Conservation (phyloP, 2,329 filamentous ascomycete genomes). For the Hypoxylon rubiginosum region DNA sequence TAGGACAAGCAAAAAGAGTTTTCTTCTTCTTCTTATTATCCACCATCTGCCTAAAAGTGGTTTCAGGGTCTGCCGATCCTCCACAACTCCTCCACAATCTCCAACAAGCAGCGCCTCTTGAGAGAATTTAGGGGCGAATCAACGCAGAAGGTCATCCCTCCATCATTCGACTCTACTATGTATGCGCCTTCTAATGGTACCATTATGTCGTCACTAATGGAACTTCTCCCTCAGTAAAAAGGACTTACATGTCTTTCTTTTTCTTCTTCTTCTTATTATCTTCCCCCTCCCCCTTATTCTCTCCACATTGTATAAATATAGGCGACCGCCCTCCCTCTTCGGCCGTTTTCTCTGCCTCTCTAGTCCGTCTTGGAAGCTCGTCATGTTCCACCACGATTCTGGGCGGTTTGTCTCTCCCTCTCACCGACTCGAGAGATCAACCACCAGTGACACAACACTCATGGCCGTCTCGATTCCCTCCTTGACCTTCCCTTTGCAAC, state of each 20-base stretch:
- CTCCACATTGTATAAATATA: constrained; percentile 32
- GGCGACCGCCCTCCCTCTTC: constrained; percentile 21
- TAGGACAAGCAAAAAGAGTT: constrained; percentile 16
- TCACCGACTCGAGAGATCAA: constrained; percentile 25
- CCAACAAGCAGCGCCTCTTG: constrained; percentile 35
- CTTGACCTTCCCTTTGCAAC: constrained; percentile 30
- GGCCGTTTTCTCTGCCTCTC: constrained; percentile 30
- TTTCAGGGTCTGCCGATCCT: constrained; percentile 38
- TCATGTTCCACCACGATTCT: constrained; percentile 18
- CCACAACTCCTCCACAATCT: constrained; percentile 3
- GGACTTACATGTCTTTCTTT: background rate
- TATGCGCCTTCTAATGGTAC: constrained; percentile 36
- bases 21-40: constrained; percentile 5
- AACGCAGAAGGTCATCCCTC: constrained; percentile 30
- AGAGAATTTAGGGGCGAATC: constrained; percentile 36
- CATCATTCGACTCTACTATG: constrained; percentile 39
- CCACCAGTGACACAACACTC: background rate
- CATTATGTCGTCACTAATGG: constrained; percentile 41
- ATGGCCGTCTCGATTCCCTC: background rate
- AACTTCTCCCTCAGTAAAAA: constrained; percentile 15
- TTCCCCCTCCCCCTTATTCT: background rate
- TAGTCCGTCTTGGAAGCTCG: constrained; percentile 29
- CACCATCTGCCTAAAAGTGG: constrained; percentile 38
- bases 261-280: too few relatives aligned
- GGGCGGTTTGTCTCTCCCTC: constrained; percentile 1